A percentile compares a stretch with the other conserved stretches of the same genome.
Conservation (phyloP, 495 filamentous ascomycete genomes). For the Massariosphaeria phaeospora region DNA sequence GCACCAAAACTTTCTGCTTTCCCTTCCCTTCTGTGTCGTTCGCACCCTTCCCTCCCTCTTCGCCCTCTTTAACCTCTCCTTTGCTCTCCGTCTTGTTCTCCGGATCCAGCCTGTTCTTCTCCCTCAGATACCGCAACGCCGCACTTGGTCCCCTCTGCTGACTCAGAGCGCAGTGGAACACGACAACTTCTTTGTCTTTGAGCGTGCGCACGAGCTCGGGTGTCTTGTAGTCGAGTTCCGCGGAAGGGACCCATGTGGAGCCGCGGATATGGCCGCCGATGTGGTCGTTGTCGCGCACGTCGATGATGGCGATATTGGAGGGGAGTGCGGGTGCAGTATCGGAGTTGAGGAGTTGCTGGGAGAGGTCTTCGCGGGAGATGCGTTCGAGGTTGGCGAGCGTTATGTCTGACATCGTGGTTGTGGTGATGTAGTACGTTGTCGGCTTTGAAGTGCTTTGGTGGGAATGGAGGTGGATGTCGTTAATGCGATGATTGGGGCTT, state of each 20-base stretch:
- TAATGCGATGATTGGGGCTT: constrained; percentile 5
- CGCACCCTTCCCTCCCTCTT: constrained; percentile 35
- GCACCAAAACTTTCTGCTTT: constrained; percentile 62
- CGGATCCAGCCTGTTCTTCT: constrained; percentile 50
- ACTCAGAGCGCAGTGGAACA: constrained; percentile 94
- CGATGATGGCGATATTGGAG: constrained; percentile 62
- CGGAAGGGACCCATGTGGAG: constrained; percentile 70
- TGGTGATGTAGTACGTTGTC: neutral
- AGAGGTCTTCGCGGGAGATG: constrained; percentile 29
- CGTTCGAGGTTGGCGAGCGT: constrained; percentile 12
- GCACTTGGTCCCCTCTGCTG: constrained; percentile 78
- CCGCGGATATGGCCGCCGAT: constrained; percentile 82
- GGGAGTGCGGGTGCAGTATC: constrained; percentile 6
- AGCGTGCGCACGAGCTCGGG: constrained; percentile 78
- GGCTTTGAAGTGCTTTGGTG: constrained; percentile 24
- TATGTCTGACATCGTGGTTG: constrained; percentile 21
- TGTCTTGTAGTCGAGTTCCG: constrained; percentile 64
- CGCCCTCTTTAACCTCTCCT: constrained; percentile 51
- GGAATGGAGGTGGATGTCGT: constrained; percentile 23
- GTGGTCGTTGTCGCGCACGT: constrained; percentile 88
- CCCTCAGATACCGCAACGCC: constrained; percentile 63
- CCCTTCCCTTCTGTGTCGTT: constrained; percentile 37
- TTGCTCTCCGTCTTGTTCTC: constrained; percentile 40
- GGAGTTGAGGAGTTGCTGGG: constrained; percentile 11
- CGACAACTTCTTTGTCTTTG: constrained; percentile 69